Percentiles rank a stretch among this genome's conserved stretches.
Evolutionary conservation across 495 filamentous ascomycete genomes (phyloP).

Genomic region (Oleoguttula mirabilis): DNA sequence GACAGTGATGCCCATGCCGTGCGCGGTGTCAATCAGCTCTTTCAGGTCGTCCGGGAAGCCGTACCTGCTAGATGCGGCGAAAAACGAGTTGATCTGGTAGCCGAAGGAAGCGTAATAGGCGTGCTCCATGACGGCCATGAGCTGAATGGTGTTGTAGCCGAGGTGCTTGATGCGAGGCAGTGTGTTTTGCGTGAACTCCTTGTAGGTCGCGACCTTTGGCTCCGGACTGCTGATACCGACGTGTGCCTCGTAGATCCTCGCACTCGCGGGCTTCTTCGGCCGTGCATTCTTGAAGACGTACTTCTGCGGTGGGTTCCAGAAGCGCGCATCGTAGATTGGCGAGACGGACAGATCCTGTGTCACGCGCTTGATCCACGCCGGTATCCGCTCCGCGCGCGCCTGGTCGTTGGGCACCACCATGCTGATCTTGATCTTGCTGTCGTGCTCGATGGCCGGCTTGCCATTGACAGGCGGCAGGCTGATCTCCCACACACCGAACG

Average conservation of each 20-base stretch:
- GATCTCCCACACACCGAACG: constrained; percentile 82
- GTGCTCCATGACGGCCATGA: constrained; percentile 99
- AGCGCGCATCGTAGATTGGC: constrained; percentile 83
- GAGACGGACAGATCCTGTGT: constrained; percentile 84
- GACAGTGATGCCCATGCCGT: constrained; percentile 81
- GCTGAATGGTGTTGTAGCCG: constrained; percentile 94
- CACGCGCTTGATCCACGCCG: constrained; percentile 93
- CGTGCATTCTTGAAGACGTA: constrained; percentile 74
- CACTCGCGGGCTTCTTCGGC: constrained; percentile 74
- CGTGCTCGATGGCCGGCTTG: constrained; percentile 70
- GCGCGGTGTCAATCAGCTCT: constrained; percentile 90
- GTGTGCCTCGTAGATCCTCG: constrained; percentile 92
- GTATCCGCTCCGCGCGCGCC: constrained; percentile 67
- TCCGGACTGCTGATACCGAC: constrained; percentile 95
- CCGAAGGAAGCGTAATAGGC: constrained; percentile 99
- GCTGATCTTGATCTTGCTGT: constrained; percentile 90
- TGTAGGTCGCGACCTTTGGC: constrained; percentile 77
- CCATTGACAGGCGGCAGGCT: constrained; percentile 63
- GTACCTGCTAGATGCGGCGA: constrained; percentile 92
- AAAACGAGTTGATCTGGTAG: constrained; percentile 97
- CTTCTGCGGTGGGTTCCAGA: constrained; percentile 82
- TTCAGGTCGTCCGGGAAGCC: constrained; percentile 90
- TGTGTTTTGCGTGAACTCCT: constrained; percentile 88
- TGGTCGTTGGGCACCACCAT: constrained; percentile 68
- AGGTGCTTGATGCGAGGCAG: constrained; percentile 80